Base-by-base conservation (phyloP, 164 flowering plant species). In the Cinnamomum chago region DNA sequence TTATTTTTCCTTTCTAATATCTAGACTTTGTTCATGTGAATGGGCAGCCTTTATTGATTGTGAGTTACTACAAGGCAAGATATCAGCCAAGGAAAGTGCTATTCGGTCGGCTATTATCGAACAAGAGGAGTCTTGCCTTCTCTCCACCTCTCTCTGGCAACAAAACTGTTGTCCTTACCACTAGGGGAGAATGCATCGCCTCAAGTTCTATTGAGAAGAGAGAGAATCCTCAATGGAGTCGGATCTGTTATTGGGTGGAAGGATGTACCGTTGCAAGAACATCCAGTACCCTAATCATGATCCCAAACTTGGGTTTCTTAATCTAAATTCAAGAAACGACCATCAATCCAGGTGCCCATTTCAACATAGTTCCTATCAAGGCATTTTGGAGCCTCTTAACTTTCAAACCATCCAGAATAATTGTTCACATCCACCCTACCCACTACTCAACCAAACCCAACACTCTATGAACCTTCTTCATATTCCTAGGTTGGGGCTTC, bases 81-180 rank as follows among this genome's bases (percentile, higher is more conserved):
- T 87, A 91, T 88, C 93, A 0, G 90, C 91, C 15, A 89, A 88
- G 78, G 93, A 89, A 75, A 89, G 89, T 50, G 85, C 88, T 0
- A 85, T 89, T 18, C 89, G 91, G 94, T 76, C 84, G 62, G 87
- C 88, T n/a, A 83, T 90, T 10, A 79, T 87, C 23, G 82, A 84
- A 68, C 90, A 83, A 70, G 94, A 90, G 64, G 92, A 90, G 66
- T 73, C 77, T 2, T 75, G 76, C 77, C 23, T 86, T 86, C 76
- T 88, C 82, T 0, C 85, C 84, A 35, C 17, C 73, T 70, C 51
- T 78, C 22, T 72, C 84, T 5, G 74, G 81, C 27, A 71, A 76
- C 68, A 81, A 76, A 30, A 86, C 76, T 27, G 67, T 70, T 73
- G 73, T 62, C 40, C 64, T 79, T 70, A 74, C 62, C 7, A 76